Base-by-base conservation (phyloP, 495 filamentous ascomycete genomes). In the Parathielavia hyrcaniae region DNA sequence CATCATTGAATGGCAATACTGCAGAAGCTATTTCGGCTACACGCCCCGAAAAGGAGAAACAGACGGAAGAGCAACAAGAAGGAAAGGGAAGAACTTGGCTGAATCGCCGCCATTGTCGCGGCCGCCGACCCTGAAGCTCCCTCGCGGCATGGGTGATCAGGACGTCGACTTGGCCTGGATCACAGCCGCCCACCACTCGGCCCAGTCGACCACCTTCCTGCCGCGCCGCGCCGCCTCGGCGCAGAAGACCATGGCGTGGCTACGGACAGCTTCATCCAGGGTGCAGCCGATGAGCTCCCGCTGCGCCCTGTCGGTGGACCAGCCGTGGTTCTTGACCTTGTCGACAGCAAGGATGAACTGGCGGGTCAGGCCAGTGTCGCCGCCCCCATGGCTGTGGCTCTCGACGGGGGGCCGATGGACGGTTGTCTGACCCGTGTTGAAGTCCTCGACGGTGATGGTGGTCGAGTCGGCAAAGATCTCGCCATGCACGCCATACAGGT, bases 231-330 rank as follows among this genome's bases (percentile, higher is more conserved):
- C 90, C 64, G 95, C 86, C 72, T 97, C 95, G 0, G 92, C 92
- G 39, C 89, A 91, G 75, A 96, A 97, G 2, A 97, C 93, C 73
- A 93, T 83, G 0, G 88, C 92, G 75, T 97, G 95, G 62, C 89
- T 96, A 36, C 86, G 79, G 16, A 98, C 81, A 8, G 83, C 81
- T 64, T 97, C 95, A 55, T 95, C 90, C 3, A 93, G 67, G 0
- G 83, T 87, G 71, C 89, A 93, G 2, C 89, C 90, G 7, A 97
- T 75, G 65, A 86, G 81, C 61, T 80, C 73, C 50, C 69, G 77
- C 79, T 98, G 93, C 9, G 92, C 93, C 53, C 80, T 78, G 44
- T 81, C 75, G 1, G 90, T 87, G 34, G 68, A 68, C 82, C 83
- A 81, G 4, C 81, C 83, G 34, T 78, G 71, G 64, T 84, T 86